Conservation (phyloP, 108 stramenopile species). For the Schizochytrium sp. region DNA sequence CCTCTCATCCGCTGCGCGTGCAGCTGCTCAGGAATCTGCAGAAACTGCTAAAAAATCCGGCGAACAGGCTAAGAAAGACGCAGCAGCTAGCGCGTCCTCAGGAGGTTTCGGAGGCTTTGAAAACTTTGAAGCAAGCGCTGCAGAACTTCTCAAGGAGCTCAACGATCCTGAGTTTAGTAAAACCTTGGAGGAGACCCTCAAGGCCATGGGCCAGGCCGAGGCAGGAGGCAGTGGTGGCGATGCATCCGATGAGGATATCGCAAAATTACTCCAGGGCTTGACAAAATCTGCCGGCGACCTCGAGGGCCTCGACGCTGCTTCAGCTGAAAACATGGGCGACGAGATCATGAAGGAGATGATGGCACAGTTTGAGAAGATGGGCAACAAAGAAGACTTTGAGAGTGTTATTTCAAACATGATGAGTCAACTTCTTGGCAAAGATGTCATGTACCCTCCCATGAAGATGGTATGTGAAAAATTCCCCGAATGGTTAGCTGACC, state of each 20-base stretch:
- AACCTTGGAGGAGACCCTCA: slow-evolving; percentile 70
- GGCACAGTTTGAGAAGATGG: slow-evolving; percentile 80
- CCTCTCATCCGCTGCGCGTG: slow-evolving; percentile 8
- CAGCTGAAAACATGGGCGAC: slow-evolving; percentile 78
- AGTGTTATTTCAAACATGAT: slow-evolving; percentile 90
- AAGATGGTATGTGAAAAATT: slow-evolving; percentile 83
- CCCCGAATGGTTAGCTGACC: slow-evolving; percentile 87
- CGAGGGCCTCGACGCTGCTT: slow-evolving; percentile 74
- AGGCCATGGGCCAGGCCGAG: slow-evolving; percentile 55
- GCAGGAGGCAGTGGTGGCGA: slow-evolving; percentile 2
- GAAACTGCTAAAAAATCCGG: slow-evolving; percentile 22
- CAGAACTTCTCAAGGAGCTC: slow-evolving; percentile 68
- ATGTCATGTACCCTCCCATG: slow-evolving; percentile 96
- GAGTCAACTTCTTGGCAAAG: slow-evolving; percentile 87
- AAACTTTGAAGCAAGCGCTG: slow-evolving; percentile 32
- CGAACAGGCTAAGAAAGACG: slow-evolving; percentile 31
- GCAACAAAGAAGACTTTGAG: slow-evolving; percentile 81
- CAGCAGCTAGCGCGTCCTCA: neutral
- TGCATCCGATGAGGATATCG: slow-evolving; percentile 65
- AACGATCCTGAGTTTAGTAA: slow-evolving; percentile 71
- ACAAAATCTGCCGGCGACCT: slow-evolving; percentile 65
- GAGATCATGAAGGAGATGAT: slow-evolving; percentile 82
- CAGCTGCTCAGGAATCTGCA: slow-evolving; percentile 38
- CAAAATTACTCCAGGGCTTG: slow-evolving; percentile 64
- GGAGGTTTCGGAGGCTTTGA: slow-evolving; percentile 1